Evolutionary conservation across 345 rosid genomes (phyloP), one percentile per base, ranked within the genome.

Genomic region (Citrus cavaleriei): DNA sequence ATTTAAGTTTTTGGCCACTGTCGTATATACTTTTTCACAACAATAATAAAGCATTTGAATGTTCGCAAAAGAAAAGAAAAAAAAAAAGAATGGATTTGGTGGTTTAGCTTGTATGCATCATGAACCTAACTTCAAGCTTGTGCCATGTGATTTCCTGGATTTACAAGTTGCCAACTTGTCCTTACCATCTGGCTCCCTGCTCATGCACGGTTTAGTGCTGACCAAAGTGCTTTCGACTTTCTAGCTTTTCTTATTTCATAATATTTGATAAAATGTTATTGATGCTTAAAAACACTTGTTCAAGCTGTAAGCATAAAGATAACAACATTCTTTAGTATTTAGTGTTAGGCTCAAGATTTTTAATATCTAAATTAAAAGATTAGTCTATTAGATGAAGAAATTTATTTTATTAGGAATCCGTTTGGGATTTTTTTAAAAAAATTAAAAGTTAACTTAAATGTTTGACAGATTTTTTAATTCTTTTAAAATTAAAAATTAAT

Each of bases 81-180:
- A 46, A 1, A 1, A 57, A 27, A 21, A 25, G 30, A 27, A 75
- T 70, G 65, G 6, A 18, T 83, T 46, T 22, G 35, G 78, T 72
- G 73, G 78, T 22, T 55, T 54, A 51, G 34, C 55, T 21, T 22
- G 80, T 62, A 35, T 24, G 32, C 37, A 51, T 71, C 65, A 66
- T 55, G 25, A 27, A 76, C 76, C 73, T 75, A 62, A 75, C 73
- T 63, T 63, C 74, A 1, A 21, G 34, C 21, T 40, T 38, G 57
- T 22, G 72, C 78, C 76, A 34, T 64, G 77, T 78, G 81, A 67
- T 51, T 22, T 57, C 28, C 49, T 57, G 63, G 37, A 60, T 61
- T 63, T 27, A n/a, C 75, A 77, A 70, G 49, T 81, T 79, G 78
- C 69, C 80, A 27, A 54, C 80, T 77, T 71, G 71, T 30, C 58